Percentiles rank a stretch among this genome's conserved stretches.
phyloP scores from a whole-genome alignment of 768 basidiomycete genomes.

The Sarcomyxa edulis region DNA sequence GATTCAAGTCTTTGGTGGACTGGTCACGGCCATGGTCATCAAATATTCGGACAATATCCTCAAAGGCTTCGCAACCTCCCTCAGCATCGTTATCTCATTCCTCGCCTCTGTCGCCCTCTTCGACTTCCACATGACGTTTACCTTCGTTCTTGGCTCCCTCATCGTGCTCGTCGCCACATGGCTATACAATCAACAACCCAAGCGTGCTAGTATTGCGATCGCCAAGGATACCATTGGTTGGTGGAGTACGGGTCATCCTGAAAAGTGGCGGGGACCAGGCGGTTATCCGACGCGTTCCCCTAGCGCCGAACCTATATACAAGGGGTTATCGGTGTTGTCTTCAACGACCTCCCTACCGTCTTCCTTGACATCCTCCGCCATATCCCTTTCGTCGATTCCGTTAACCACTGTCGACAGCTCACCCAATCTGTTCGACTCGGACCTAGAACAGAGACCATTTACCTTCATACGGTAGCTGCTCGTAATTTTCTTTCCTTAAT shows the following conservation, averaged over 20 bases:
- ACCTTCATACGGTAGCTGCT: too few relatives aligned
- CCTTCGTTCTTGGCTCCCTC: slow-evolving; percentile 79
- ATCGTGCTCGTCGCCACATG: slow-evolving; percentile 87
- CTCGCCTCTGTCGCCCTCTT: slow-evolving; percentile 88
- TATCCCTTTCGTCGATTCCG: too few relatives aligned
- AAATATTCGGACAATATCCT: slow-evolving; percentile 90
- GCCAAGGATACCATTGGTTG: too few relatives aligned
- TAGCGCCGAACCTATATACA: not conserved
- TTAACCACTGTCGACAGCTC: too few relatives aligned
- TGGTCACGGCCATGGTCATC: slow-evolving; percentile 91
- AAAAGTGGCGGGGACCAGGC: too few relatives aligned
- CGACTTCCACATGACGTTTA: slow-evolving; percentile 79
- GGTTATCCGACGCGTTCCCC: not conserved
- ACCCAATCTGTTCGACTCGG: too few relatives aligned
- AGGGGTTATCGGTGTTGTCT: not conserved
- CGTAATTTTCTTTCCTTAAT: too few relatives aligned
- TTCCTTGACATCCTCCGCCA: slow-evolving; percentile 2
- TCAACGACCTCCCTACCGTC: slow-evolving; percentile 2
- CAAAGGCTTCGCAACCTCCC: slow-evolving; percentile 93
- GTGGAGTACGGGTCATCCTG: too few relatives aligned
- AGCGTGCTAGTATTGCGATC: too few relatives aligned
- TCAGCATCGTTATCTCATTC: slow-evolving; percentile 94
- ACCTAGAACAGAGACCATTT: too few relatives aligned
- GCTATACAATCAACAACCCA: slow-evolving; percentile 77
- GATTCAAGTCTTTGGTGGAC: slow-evolving; percentile 87